A percentile compares a stretch with the other conserved stretches of the same genome.
These are phyloP conservation scores for Penicillium sp. DNA, from an alignment of 2,329 filamentous ascomycete genomes.

Conservation along the genomic window DNA sequence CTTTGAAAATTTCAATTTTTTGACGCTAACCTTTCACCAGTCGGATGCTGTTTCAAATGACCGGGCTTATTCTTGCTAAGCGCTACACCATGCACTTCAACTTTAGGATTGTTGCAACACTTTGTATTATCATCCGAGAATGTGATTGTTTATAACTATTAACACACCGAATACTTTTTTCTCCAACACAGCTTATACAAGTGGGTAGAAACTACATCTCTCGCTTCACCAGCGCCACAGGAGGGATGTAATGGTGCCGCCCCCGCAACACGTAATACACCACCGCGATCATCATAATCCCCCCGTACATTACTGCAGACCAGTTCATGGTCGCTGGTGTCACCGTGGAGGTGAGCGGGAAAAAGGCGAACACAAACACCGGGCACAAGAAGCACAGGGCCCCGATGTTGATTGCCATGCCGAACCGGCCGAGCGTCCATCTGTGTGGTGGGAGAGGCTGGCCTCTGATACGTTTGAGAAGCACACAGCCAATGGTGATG, in stretches of 20 bases:
- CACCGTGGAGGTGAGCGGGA: constrained; percentile 31
- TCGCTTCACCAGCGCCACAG: constrained; percentile 25
- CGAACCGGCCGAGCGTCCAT: constrained; percentile 35
- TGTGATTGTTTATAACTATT: too few relatives aligned
- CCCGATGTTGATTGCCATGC: constrained; percentile 36
- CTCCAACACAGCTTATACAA: background rate
- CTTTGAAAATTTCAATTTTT: too few relatives aligned
- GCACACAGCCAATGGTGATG: constrained; percentile 27
- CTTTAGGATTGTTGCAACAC: background rate
- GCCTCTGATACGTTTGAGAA: constrained; percentile 31
- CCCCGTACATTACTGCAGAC: constrained; percentile 37
- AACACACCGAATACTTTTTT: background rate
- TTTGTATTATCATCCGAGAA: background rate
- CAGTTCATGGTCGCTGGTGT: constrained; percentile 41
- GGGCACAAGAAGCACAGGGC: constrained; percentile 34
- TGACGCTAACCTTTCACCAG: too few relatives aligned
- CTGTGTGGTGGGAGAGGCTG: constrained; percentile 34
- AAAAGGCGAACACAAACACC: constrained; percentile 41
- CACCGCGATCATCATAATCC: constrained; percentile 36
- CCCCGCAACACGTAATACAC: constrained; percentile 37
- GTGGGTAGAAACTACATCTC: constrained; percentile 3
- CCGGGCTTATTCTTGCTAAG: background rate
- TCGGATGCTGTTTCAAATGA: too few relatives aligned
- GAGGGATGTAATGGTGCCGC: constrained; percentile 34
- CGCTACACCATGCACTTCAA: background rate